Base-by-base conservation (phyloP, 2,329 filamentous ascomycete genomes). In the Dactylellina haptotyla region DNA sequence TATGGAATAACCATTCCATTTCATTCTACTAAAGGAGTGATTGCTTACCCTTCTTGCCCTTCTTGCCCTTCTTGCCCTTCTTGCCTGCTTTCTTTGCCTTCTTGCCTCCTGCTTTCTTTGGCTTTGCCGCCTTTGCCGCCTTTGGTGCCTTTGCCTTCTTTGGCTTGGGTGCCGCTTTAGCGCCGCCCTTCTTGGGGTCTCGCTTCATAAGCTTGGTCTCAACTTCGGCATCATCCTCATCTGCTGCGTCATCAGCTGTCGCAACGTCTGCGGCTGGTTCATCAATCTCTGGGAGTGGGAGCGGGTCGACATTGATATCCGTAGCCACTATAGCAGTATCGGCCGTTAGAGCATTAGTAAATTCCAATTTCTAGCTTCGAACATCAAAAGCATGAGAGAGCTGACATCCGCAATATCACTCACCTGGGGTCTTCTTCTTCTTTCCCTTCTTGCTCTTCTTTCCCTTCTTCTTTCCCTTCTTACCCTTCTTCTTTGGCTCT, bases 151-250 rank as follows among this genome's bases (percentile, higher is more conserved):
- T n/a, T 16, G 39, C 6, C 39, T 43, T 45, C 16, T 45, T 45
- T 12, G 41, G 41, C 41, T 23, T 45, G 4, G 39, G 14, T 16
- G 39, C 6, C 30, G 6, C 30, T 34, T 34, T 34, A 14, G 30
- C 14, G 30, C 30, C 30, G 30, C 30, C 30, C 14, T 34, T 34
- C 30, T 50, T 50, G 12, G 46, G 46, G 23, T 50, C 46, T 28
- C 46, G 46, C 46, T 50, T 50, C 10, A 50, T 30, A 25, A 50
- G 12, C n/a, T 50, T 50, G 6, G 46, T 50, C 20, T 25, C 23
- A 30, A 26, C 20, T 16, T 50, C 46, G 12, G 26, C 25, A 4
- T 50, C 46, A 10, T 43, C 39, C 6, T 8, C 39, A 6, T 43
- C 39, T 43, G 8, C 39, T n/a, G 20, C 8, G 30, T 1, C 23